Conservation (phyloP, 176 grass and related monocot species). For the Juncus effusus region DNA sequence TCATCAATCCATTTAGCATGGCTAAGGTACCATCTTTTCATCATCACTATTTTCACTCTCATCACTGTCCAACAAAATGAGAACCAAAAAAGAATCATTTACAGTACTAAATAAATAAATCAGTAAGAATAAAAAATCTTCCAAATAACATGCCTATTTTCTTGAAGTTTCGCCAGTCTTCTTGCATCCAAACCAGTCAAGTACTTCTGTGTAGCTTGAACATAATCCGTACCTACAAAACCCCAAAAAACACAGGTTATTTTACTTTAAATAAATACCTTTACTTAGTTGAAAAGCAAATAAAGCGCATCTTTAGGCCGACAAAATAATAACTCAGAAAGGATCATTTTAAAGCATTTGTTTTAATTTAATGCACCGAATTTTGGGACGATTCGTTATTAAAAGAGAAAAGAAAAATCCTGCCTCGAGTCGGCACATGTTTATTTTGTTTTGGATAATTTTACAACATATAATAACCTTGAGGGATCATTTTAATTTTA, state of each 20-base stretch:
- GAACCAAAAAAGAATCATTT: no score
- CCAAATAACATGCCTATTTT: slow-evolving; percentile 49
- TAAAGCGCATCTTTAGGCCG: slow-evolving; percentile 71
- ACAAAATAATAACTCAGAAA: no score
- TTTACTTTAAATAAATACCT: slow-evolving; percentile 48
- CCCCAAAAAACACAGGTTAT: no score
- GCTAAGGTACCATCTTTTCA: slow-evolving; percentile 42
- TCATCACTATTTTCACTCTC: slow-evolving; percentile 79
- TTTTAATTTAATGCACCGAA: no score
- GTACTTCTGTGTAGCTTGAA: slow-evolving; percentile 65
- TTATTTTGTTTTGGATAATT: no score
- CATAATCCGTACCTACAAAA: slow-evolving; percentile 75
- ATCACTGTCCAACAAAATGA: slow-evolving; percentile 45
- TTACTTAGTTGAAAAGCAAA: slow-evolving; percentile 94
- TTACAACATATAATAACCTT: no score
- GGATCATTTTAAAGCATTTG: no score
- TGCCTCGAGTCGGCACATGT: no score
- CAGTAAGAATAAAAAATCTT: background rate
- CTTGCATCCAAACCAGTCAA: slow-evolving; percentile 90
- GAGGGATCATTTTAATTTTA: no score
- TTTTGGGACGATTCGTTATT: no score
- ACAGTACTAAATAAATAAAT: slow-evolving; percentile 3
- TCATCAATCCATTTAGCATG: background rate
- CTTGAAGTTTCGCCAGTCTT: slow-evolving; percentile 85
- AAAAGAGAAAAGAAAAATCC: no score